Evolutionary conservation across 108 stramenopile species (phyloP).

Genomic region (Parietichytrium sp.): DNA sequence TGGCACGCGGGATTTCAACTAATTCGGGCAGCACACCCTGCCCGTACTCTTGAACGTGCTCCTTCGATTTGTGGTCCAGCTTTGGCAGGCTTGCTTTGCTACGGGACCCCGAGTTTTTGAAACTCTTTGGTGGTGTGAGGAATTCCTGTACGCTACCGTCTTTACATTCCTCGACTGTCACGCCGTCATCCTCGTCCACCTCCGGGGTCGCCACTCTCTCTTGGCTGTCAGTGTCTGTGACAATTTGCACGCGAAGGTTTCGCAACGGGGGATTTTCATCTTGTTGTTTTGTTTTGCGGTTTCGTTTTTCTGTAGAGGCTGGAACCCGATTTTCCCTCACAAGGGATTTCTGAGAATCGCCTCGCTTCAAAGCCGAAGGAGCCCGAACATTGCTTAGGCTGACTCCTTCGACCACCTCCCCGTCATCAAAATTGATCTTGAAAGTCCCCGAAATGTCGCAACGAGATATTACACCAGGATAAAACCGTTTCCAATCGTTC

Average conservation of each 20-base stretch:
- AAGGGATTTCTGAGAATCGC: neutral
- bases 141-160: neutral
- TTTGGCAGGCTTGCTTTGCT: neutral
- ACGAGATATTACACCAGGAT: neutral
- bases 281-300: neutral
- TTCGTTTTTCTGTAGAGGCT: neutral
- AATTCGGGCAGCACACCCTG: neutral
- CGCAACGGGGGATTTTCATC: neutral
- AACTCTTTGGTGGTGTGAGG: neutral
- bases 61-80: too few species aligned
- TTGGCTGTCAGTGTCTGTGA: neutral
- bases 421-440: neutral
- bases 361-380: neutral
- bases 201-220: too few species aligned
- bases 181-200: too few species aligned
- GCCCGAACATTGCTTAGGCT: neutral
- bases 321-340: neutral
- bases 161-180: neutral
- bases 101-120: neutral
- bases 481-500: constrained; percentile 17
- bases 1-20: neutral
- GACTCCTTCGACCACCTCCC: neutral
- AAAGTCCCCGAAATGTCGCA: neutral
- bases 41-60: too few species aligned
- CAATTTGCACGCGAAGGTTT: neutral